Percentiles rank a stretch among this genome's conserved stretches.
Evolutionary conservation across 164 flowering plant species (phyloP).

Genomic region (Chimonanthus praecox): DNA sequence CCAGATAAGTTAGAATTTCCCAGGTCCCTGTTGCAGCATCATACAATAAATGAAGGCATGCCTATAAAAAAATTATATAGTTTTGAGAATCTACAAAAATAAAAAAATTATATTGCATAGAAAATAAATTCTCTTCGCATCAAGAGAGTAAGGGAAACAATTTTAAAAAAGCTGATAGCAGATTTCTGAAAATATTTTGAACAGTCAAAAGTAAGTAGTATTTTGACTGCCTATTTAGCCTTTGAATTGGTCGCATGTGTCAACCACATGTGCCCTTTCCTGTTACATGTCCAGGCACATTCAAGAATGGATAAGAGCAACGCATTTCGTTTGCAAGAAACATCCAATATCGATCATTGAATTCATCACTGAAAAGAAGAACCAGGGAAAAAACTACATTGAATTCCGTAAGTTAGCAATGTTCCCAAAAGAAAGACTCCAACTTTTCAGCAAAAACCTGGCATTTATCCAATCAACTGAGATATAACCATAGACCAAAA

Average conservation of each 20-base stretch:
- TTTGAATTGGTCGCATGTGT: background rate
- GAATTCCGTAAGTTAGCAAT: too few relatives aligned
- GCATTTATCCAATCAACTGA: too few relatives aligned
- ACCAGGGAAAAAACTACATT: too few relatives aligned
- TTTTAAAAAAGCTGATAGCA: too few relatives aligned
- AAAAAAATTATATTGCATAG: background rate
- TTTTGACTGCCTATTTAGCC: background rate
- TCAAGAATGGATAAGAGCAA: background rate
- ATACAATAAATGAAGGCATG: conserved; percentile 3
- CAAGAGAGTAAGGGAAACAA: background rate
- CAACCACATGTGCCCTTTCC: background rate
- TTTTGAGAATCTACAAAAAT: background rate
- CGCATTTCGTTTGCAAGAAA: too few relatives aligned
- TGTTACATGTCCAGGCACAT: background rate
- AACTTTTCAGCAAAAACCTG: too few relatives aligned
- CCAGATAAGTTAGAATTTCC: conserved; percentile 85
- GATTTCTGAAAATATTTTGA: too few relatives aligned
- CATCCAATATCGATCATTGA: too few relatives aligned
- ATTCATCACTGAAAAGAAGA: too few relatives aligned
- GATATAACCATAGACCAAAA: too few relatives aligned
- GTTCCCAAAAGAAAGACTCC: too few relatives aligned
- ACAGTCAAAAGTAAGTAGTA: background rate
- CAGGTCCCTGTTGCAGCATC: conserved; percentile 59
- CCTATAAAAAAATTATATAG: background rate
- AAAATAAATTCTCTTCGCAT: too few relatives aligned